Conservation (phyloP, 2,329 filamentous ascomycete species). For the Venturia aucupariae region DNA sequence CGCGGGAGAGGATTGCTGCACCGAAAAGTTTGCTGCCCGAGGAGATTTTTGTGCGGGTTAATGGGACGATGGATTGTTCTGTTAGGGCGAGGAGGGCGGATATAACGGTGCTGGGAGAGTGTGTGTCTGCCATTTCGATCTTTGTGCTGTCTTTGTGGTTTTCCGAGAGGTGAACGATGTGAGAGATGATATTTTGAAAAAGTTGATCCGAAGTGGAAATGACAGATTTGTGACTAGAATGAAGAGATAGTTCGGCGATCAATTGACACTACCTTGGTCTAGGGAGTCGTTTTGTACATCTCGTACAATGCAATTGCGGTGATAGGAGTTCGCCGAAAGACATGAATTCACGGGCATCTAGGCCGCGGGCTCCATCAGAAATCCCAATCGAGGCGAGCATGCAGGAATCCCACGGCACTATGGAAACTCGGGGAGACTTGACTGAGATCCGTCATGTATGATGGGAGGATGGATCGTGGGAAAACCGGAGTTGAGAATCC, state of each 20-base stretch:
- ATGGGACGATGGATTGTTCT: constrained; percentile 41
- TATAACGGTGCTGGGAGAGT: constrained; percentile 1
- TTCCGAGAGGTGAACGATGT: not conserved
- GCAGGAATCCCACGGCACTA: too few relatives aligned
- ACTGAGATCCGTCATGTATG: not conserved
- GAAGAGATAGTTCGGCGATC: not conserved
- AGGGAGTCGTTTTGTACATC: not conserved
- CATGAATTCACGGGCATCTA: not conserved
- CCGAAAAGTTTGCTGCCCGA: constrained; percentile 50
- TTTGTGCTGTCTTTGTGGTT: not conserved
- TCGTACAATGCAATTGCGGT: not conserved
- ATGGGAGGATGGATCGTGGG: not conserved
- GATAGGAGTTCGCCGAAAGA: constrained; percentile 8
- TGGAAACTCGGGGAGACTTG: not conserved
- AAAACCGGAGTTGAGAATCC: not conserved
- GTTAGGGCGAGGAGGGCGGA: constrained; percentile 16
- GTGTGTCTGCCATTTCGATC: not conserved
- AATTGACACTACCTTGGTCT: too few relatives aligned
- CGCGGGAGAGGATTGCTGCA: constrained; percentile 42
- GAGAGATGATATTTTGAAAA: not conserved
- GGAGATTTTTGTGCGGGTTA: constrained; percentile 41
- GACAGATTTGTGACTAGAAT: not conserved
- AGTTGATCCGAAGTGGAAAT: not conserved
- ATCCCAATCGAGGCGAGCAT: not conserved
- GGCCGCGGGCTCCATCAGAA: not conserved